These are phyloP conservation scores for Exophiala oligosperma DNA, from an alignment of 2,329 filamentous ascomycete genomes.

Conservation along the genomic window DNA sequence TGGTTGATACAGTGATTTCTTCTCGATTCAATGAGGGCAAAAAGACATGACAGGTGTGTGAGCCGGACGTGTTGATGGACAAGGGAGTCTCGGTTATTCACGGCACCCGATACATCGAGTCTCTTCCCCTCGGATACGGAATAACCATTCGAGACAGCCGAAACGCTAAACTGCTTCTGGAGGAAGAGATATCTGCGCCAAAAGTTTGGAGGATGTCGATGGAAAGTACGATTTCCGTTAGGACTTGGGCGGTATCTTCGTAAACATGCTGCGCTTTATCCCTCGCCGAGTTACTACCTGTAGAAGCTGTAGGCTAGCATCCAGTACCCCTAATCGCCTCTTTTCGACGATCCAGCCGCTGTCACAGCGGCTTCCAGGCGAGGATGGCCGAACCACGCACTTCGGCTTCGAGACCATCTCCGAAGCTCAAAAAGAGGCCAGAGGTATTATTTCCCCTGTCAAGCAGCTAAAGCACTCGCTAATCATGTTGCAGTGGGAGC, in stretches of 20 bases:
- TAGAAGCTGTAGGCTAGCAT: neutral
- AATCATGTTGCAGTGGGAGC: slow-evolving; percentile 60
- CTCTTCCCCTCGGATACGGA: too few species aligned
- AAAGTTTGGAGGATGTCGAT: neutral
- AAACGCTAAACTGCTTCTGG: slow-evolving; percentile 1
- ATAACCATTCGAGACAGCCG: too few species aligned
- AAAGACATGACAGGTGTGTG: neutral
- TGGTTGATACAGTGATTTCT: neutral
- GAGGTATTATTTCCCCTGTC: slow-evolving; percentile 46
- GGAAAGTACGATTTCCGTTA: too few species aligned
- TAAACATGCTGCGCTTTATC: slow-evolving; percentile 13
- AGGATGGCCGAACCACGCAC: slow-evolving; percentile 68
- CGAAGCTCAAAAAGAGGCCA: slow-evolving; percentile 73
- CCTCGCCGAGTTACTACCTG: slow-evolving; percentile 2
- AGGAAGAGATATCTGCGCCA: neutral
- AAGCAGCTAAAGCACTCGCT: neutral
- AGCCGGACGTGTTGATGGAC: neutral
- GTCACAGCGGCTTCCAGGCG: slow-evolving; percentile 18
- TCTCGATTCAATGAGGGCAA: neutral
- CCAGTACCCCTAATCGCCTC: slow-evolving; percentile 1
- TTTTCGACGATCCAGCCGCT: slow-evolving; percentile 8
- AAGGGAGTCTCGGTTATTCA: slow-evolving; percentile 3
- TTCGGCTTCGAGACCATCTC: slow-evolving; percentile 88
- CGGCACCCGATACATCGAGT: neutral
- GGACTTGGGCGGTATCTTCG: too few species aligned